Evolutionary conservation across 2,329 filamentous ascomycete genomes (phyloP), one percentile per base, ranked within the genome.

Genomic region (Colletotrichum zoysiae): DNA sequence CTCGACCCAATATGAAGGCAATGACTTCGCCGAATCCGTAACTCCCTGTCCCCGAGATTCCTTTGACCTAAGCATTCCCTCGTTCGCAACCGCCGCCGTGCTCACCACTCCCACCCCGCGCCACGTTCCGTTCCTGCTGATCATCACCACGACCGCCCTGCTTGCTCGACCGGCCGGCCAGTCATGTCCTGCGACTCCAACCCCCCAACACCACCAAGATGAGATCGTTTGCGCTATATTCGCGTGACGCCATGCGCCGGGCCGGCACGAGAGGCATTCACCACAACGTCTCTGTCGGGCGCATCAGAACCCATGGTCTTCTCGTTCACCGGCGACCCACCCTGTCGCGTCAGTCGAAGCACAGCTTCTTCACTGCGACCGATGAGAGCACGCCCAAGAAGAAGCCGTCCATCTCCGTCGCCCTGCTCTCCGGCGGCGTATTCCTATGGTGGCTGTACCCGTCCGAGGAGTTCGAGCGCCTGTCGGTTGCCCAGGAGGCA

Each of bases 371-470:
- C 59, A 75, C 74, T 8, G 53, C 65, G 20, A 61, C 68, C n/a
- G 57, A 71, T 11, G 74, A 76, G 51, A 65, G 63, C 12, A 74
- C 79, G 40, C 70, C 33, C 33, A 59, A 65, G 50, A 71, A 66
- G 40, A 71, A 66, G 51, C 75, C 76, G 20, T 76, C 74, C n/a
- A n/a, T 80, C 48, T 78, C 81, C 12, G 75, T 78, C 61, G 79
- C 78, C 70, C 75, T 83, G 71, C 75, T 81, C 67, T 78, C 80
- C 35, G 77, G 78, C 55, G 79, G 79, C n/a, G 75, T 84, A 42
- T 80, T 84, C 61, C 77, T 82, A 56, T 85, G 83, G 83, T 80
- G 78, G 78, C 78, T 85, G 5, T 85, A 85, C 65, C 83, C 83
- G 59, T 79, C 82, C 53, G 81, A 84, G 46, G 83, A 84, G 56